Conservation (phyloP, 495 filamentous ascomycete species). For the Cercophora scortea region DNA sequence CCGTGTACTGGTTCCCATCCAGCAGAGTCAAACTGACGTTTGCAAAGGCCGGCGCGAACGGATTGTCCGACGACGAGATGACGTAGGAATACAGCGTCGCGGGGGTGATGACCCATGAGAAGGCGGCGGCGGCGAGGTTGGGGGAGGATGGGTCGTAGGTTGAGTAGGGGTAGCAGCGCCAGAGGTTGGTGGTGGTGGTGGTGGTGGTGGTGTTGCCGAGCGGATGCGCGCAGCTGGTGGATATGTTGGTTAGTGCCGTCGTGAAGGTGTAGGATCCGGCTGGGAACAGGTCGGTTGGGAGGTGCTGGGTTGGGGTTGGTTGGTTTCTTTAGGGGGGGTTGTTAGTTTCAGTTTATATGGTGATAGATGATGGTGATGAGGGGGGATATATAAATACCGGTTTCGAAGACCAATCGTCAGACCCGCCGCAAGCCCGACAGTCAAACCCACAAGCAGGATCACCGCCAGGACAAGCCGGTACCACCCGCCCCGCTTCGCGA, state of each 20-base stretch:
- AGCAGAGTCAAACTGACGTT: conserved; percentile 75
- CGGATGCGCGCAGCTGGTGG: conserved; percentile 39
- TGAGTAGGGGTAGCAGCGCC: conserved; percentile 48
- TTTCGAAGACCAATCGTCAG: conserved; percentile 37
- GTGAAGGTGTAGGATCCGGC: conserved; percentile 46
- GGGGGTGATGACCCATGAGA: conserved; percentile 48
- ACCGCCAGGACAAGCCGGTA: conserved; percentile 22
- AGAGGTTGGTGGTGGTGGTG: conserved; percentile 40
- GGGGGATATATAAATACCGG: too few relatives aligned
- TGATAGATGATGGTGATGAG: not conserved
- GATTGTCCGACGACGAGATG: conserved; percentile 42
- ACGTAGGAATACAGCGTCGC: conserved; percentile 17
- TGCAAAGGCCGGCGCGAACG: conserved; percentile 63
- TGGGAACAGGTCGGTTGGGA: conserved; percentile 34
- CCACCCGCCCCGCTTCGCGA: conserved; percentile 32
- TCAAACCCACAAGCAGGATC: conserved; percentile 20
- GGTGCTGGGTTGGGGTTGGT: not conserved
- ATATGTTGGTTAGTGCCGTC: conserved; percentile 42
- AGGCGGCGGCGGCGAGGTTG: conserved; percentile 30
- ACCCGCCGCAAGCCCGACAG: conserved; percentile 36
- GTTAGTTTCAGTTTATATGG: not conserved
- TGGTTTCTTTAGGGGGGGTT: not conserved
- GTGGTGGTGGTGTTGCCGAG: conserved; percentile 18
- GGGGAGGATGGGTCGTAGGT: conserved; percentile 29
- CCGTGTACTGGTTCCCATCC: conserved; percentile 54